Base-by-base conservation (phyloP, 805 yeast species). In the Dipodascopsis tothii region DNA sequence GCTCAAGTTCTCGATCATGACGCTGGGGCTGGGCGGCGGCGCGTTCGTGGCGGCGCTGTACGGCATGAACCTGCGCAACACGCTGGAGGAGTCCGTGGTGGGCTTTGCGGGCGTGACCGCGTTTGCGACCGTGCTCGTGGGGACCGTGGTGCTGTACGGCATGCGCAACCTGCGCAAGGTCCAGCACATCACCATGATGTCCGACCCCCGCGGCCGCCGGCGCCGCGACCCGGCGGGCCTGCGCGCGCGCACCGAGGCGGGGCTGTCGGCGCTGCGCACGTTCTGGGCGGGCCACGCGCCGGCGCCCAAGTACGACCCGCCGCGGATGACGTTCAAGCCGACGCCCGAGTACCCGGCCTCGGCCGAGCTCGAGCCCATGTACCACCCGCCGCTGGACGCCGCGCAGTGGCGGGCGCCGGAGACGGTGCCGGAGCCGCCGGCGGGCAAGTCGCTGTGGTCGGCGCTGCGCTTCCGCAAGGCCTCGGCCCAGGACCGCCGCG, bases 61-160 rank as follows among this genome's bases (percentile, higher is more conserved):
- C 62, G 99, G 99, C 28, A 92, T 92, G 98, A 92, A 92, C 63
- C 68, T 92, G 61, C 85, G 83, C 58, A 92, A 90, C 64, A 87
- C 84, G 59, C 80, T 92, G 19, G 99, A 92, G 60, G 95, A 87
- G 44, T 67, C 78, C 1, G 73, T 74, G 43, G 71, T 73, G 51
- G 96, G 96, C 25, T 84, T 86, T 59, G 60, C 61, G 3, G 60
- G 77, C 1, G 73, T 80, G 4, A 48, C 61, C 2, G 67, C 70
- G 0, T 48, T 69, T 1, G 67, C 80, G 0, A 66, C 78, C 2
- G 57, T 75, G 6, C 48, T 75, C 28, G 56, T 67, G 4, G 44
- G 71, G 0, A 52, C 67, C 4, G 65, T 87, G 7, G 74, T 85
- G 41, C 58, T 62, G 3, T 63, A 70, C 41, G 74, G 86, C 28